Percentiles rank a stretch among this genome's conserved stretches.
Evolutionary conservation across 495 filamentous ascomycete genomes (phyloP).

Genomic region (Cryomyces minteri): DNA sequence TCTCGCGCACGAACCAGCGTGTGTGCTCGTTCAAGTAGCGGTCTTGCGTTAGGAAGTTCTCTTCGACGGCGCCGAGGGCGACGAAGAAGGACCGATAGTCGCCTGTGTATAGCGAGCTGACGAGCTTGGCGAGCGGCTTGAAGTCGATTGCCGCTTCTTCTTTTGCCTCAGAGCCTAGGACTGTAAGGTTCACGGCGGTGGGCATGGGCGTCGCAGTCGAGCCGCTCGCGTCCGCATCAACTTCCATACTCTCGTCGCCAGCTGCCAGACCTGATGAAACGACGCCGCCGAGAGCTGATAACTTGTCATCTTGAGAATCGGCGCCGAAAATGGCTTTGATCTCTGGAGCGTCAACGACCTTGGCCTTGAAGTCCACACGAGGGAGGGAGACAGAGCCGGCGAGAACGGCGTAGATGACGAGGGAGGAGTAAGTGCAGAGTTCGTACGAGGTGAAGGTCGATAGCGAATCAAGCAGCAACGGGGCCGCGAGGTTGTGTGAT

Average conservation of each 20-base stretch:
- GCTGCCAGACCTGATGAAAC: slow-evolving; percentile 61
- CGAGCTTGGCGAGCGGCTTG: slow-evolving; percentile 64
- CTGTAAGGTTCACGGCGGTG: slow-evolving; percentile 67
- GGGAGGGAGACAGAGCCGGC: slow-evolving; percentile 88
- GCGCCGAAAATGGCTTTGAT: slow-evolving; percentile 91
- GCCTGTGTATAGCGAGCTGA: slow-evolving; percentile 79
- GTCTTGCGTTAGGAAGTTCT: slow-evolving; percentile 82
- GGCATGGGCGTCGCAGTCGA: slow-evolving; percentile 37
- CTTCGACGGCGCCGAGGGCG: slow-evolving; percentile 79
- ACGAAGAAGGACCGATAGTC: slow-evolving; percentile 87
- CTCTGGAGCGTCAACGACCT: slow-evolving; percentile 94
- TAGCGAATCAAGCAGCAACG: slow-evolving; percentile 83
- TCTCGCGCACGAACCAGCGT: slow-evolving; percentile 92
- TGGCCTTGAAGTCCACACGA: slow-evolving; percentile 94
- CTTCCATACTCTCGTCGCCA: slow-evolving; percentile 54
- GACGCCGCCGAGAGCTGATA: slow-evolving; percentile 59
- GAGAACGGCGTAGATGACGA: slow-evolving; percentile 90
- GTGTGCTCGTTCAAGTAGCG: slow-evolving; percentile 87
- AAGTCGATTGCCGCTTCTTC: slow-evolving; percentile 64
- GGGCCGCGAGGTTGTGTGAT: slow-evolving; percentile 75
- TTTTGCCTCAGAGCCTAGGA: slow-evolving; percentile 46
- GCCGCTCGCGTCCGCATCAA: slow-evolving; percentile 30
- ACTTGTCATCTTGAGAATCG: slow-evolving; percentile 48
- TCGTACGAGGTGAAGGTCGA: slow-evolving; percentile 99
- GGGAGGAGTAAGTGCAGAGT: slow-evolving; percentile 81